Evolutionary conservation across 2,329 filamentous ascomycete species (phyloP), one percentile per base, ranked within the genome.

Genomic region (Fusarium sp.): DNA sequence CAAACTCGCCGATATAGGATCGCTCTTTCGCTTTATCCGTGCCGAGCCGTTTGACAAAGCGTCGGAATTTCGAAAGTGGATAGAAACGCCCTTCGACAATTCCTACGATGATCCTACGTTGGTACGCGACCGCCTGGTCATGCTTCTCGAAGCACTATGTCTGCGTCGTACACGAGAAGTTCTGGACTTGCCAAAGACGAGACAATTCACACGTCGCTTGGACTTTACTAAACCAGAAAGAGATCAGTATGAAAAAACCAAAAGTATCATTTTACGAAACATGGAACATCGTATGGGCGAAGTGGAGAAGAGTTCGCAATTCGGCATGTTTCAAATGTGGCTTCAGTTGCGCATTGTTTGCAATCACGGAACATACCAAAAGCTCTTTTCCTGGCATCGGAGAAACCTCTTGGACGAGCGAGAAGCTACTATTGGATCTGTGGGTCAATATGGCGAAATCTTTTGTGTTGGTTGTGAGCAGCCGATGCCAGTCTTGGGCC

Each of bases 1-100:
- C 67, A 79, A 77, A 3, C 76, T 88, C 0, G 81, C 83, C 4
- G 86, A 88, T 20, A 78, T 88, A 2, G 65, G 61, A 6, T 70
- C 73, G 0, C 49, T 75, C 0, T 58, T 66, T 20, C 45, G 41
- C 1, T 75, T 75, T 13, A 61, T 75, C 0, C 54, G 55, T 2
- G 30, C 47, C 4, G 24, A 56, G 14, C 30, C 59, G 20, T 41
- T 68, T n/a, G 44, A 29, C 7, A 52, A 56, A 0, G 53, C 22
- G 2, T 53, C 60, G 0, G 51, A 70, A 0, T 71, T 59, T 2
- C 48, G 57, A 3, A 71, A 62, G 14, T 59, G 61, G n/a, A 61
- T 34, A 32, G 65, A 57, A 30, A 59, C 44, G 0, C 56, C 24
- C 0, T 61, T 27, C 0, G 22, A 64, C 0, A 57, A 58, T 7